phyloP scores from a whole-genome alignment of 2,329 filamentous ascomycete species.

The Rachicladosporium sp. region DNA sequence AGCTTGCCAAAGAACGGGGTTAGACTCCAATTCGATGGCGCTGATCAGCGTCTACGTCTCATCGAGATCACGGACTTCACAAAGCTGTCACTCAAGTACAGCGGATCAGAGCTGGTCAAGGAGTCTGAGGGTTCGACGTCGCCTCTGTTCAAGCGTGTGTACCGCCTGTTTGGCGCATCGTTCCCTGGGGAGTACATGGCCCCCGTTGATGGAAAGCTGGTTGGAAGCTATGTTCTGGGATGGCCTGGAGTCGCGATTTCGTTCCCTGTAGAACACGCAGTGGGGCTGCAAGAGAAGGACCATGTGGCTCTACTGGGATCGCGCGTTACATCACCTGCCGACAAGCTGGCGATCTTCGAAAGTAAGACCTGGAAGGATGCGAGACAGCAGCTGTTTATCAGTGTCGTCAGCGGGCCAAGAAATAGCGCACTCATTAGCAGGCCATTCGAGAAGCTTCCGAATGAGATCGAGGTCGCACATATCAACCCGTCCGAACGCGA shows the following conservation, averaged over 20 bases:
- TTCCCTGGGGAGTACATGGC: slow-evolving; percentile 87
- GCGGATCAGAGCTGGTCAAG: slow-evolving; percentile 66
- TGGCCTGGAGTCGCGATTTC: slow-evolving; percentile 92
- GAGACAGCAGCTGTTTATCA: slow-evolving; percentile 63
- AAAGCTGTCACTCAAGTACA: slow-evolving; percentile 76
- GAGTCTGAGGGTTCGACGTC: slow-evolving; percentile 30
- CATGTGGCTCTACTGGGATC: slow-evolving; percentile 79
- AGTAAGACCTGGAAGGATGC: slow-evolving; percentile 85
- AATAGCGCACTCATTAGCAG: slow-evolving; percentile 56
- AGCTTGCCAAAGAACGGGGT: slow-evolving; percentile 74
- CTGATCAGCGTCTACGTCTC: slow-evolving; percentile 78
- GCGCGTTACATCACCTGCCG: slow-evolving; percentile 61
- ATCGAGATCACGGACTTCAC: slow-evolving; percentile 88
- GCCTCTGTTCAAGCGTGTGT: slow-evolving; percentile 40
- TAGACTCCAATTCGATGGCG: slow-evolving; percentile 82
- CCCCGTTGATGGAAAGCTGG: slow-evolving; percentile 40
- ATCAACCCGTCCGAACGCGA: slow-evolving; percentile 58
- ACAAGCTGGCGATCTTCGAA: slow-evolving; percentile 80
- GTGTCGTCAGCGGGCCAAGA: slow-evolving; percentile 60
- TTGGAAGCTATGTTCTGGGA: slow-evolving; percentile 76
- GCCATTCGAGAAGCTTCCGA: slow-evolving; percentile 66
- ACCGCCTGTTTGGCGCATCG: slow-evolving; percentile 83
- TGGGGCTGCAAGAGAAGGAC: slow-evolving; percentile 65
- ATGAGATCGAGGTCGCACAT: slow-evolving; percentile 72
- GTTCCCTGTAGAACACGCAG: slow-evolving; percentile 63